Base-by-base conservation (phyloP, 2,329 filamentous ascomycete species). In the Neocucurbitaria cava region DNA sequence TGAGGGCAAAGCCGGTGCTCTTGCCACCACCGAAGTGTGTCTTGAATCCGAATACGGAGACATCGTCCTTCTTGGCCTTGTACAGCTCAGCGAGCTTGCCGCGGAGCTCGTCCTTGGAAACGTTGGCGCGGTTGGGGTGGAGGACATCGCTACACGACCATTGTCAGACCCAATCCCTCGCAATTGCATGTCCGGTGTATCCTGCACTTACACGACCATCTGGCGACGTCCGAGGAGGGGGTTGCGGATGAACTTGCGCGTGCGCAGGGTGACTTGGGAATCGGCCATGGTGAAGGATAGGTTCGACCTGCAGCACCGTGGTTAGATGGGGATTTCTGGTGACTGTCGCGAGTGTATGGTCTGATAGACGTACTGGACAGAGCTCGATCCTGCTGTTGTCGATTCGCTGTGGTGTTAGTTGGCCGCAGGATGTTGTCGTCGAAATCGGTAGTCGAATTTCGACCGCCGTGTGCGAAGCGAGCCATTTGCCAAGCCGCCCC, bases 171-270 rank as follows among this genome's bases (percentile, higher is more conserved):
- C 49, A 50, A 53, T 58, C 57, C 57, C 49, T 62, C 56, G 52
- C 42, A 59, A 53, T 54, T 53, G 46, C 43, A 55, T 52, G 18
- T 39, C 47, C 53, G 48, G 51, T 52, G 47, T 57, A 51, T 60
- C 59, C 62, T 64, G 65, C 61, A 74, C 74, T 77, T 92, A 97
- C 94, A 97, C 91, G 84, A 97, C 94, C 92, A 98, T 96, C 89
- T 98, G 94, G 88, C 96, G 96, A 82, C 94, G 91, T 81, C 90
- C 92, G 80, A 99, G 89, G 79, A 99, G 92, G 82, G 95, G 91
- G 89, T 99, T 99, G 86, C 93, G 92, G 85, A 98, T 96, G 91
- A 99, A 99, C 87, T 98, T 98, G 91, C 95, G 94, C 83, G 95
- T 99, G 86, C 95, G 80, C 77, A 83, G 73, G 66, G 81, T 83